Evolutionary conservation across 108 stramenopile genomes (phyloP).

Genomic region (Cyclotella baltica): DNA sequence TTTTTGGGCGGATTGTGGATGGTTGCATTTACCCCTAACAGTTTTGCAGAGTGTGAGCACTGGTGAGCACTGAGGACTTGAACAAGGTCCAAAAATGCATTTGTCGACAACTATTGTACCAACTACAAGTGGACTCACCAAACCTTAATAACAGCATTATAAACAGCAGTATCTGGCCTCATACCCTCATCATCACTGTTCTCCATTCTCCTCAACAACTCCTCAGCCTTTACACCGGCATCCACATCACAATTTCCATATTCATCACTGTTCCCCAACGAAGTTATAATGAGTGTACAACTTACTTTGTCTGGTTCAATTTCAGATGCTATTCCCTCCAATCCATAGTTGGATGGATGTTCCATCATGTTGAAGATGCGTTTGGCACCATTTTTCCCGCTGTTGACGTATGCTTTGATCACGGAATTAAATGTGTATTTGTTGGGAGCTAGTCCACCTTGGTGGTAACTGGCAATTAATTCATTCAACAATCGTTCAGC

Average conservation of each 20-base stretch:
- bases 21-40: slow-evolving; percentile 46
- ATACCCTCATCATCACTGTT: slow-evolving; percentile 27
- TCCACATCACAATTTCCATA: slow-evolving; percentile 7
- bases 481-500: slow-evolving; percentile 40
- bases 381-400: slow-evolving; percentile 32
- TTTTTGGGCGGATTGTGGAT: slow-evolving; percentile 23
- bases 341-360: slow-evolving; percentile 14
- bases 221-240: slow-evolving; percentile 49
- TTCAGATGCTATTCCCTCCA: slow-evolving; percentile 6
- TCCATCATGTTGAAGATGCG: slow-evolving; percentile 49
- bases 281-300: slow-evolving; percentile 38
- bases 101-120: too few relatives aligned
- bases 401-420: slow-evolving; percentile 47
- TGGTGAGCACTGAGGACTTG: not conserved
- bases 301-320: slow-evolving; percentile 50
- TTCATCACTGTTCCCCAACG: slow-evolving; percentile 35
- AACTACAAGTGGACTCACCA: too few relatives aligned
- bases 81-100: too few relatives aligned
- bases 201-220: slow-evolving; percentile 37
- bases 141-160: slow-evolving; percentile 66
- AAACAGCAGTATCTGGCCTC: slow-evolving; percentile 62
- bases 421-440: slow-evolving; percentile 43
- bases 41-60: not conserved
- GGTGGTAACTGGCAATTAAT: slow-evolving; percentile 26
- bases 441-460: slow-evolving; percentile 27